Conservation (phyloP, 768 basidiomycete species). For the Russula olivacea region DNA sequence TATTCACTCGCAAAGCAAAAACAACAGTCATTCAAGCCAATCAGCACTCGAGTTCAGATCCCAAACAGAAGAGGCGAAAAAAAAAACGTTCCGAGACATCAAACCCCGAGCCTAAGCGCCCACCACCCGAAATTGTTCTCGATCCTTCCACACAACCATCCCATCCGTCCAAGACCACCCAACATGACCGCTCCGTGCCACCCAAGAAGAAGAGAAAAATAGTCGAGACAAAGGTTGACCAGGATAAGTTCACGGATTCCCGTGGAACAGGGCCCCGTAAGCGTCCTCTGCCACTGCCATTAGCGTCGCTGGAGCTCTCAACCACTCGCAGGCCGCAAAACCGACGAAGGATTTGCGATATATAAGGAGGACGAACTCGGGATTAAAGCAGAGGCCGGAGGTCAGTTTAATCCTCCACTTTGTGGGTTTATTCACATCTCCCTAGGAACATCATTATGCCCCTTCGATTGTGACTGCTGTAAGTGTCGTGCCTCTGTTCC, state of each 20-base stretch:
- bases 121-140: conserved; percentile 53
- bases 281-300: conserved; percentile 29
- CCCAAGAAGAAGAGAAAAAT: conserved; percentile 27
- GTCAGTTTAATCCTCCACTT: conserved; percentile 38
- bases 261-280: conserved; percentile 64
- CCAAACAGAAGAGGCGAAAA: conserved; percentile 43
- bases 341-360: conserved; percentile 72
- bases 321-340: conserved; percentile 54
- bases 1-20: conserved; percentile 50
- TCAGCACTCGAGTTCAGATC: conserved; percentile 6
- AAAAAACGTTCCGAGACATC: conserved; percentile 34
- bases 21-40: conserved; percentile 27
- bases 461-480: conserved; percentile 90
- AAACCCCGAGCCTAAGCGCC: conserved; percentile 27
- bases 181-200: conserved; percentile 7
- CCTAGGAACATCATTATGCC: conserved; percentile 76
- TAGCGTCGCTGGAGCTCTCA: conserved; percentile 3
- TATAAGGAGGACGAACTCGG: conserved; percentile 83
- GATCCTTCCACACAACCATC: conserved; percentile 49
- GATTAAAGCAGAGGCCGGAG: conserved; percentile 61
- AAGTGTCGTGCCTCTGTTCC: conserved; percentile 31
- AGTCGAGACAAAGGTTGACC: conserved; percentile 30
- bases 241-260: conserved; percentile 63
- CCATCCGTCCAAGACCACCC: conserved; percentile 33
- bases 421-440: conserved; percentile 23